Evolutionary conservation across 768 basidiomycete genomes (phyloP).

Genomic region (Mrakia frigida): DNA sequence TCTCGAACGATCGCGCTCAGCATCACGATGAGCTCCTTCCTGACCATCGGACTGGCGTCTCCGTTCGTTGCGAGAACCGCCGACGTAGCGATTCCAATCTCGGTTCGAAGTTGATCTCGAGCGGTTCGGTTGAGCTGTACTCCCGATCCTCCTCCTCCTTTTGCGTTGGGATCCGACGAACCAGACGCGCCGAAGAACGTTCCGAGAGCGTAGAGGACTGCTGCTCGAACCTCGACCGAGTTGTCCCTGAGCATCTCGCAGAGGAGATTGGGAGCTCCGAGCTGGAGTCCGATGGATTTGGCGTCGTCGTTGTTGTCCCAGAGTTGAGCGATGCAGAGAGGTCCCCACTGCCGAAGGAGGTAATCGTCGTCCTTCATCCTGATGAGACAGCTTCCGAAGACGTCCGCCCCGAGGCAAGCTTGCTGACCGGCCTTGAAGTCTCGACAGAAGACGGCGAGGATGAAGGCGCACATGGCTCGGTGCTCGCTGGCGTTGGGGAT

Average conservation of each 20-base stretch:
- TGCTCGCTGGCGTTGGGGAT: conserved; percentile 95
- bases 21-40: conserved; percentile 86
- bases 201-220: conserved; percentile 83
- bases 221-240: conserved; percentile 86
- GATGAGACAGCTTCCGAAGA: conserved; percentile 81
- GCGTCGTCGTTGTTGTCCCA: conserved; percentile 85
- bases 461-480: conserved; percentile 97
- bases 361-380: conserved; percentile 85
- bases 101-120: conserved; percentile 54
- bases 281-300: conserved; percentile 51
- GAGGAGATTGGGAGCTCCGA: conserved; percentile 29
- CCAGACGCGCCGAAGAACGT: conserved; percentile 90
- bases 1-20: conserved; percentile 91
- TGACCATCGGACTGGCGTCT: conserved; percentile 92
- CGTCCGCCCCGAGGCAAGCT: conserved; percentile 61
- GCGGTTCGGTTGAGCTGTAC: conserved; percentile 53
- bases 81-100: conserved; percentile 84
- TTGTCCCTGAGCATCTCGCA: conserved; percentile 61
- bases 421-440: conserved; percentile 81
- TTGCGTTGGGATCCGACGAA: conserved; percentile 59
- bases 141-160: conserved; percentile 79
- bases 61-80: conserved; percentile 82
- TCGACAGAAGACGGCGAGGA: conserved; percentile 81
- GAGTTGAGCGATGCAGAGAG: conserved; percentile 86
- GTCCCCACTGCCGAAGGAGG: conserved; percentile 86